phyloP scores from a whole-genome alignment of 352 stramenopile genomes.

The Pythium volutum region DNA sequence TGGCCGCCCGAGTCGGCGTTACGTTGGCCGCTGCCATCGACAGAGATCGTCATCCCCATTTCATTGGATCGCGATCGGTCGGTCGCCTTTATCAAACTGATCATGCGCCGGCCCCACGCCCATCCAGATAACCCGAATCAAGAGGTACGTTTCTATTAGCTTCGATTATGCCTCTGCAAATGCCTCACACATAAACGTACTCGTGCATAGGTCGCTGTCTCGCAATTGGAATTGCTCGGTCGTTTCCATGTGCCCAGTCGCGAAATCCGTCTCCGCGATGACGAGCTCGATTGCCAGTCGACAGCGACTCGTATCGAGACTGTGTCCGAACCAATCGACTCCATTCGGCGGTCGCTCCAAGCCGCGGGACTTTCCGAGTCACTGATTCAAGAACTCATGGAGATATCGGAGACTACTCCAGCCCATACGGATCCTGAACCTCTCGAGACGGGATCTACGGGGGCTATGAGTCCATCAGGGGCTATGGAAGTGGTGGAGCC shows the following conservation, averaged over 20 bases:
- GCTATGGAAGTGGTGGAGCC: background rate
- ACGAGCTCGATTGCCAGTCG: background rate
- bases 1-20: slow-evolving; percentile 26
- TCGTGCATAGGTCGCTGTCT: slow-evolving; percentile 1
- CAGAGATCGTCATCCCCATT: slow-evolving; percentile 7
- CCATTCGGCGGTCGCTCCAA: background rate
- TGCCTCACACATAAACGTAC: background rate
- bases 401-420: background rate
- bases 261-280: background rate
- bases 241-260: slow-evolving; percentile 11
- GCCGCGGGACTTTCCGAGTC: background rate
- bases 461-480: background rate
- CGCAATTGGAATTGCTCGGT: slow-evolving; percentile 13
- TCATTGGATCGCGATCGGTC: background rate
- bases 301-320: background rate
- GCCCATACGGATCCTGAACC: background rate
- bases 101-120: slow-evolving; percentile 5
- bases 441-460: background rate
- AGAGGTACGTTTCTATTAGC: slow-evolving; percentile 6
- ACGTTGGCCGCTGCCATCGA: background rate
- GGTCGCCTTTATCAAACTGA: slow-evolving; percentile 16
- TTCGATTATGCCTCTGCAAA: background rate
- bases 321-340: background rate
- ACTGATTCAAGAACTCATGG: background rate
- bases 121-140: slow-evolving; percentile 10